Base-by-base conservation (phyloP, 2,329 filamentous ascomycete genomes). In the Alternaria conjuncta region DNA sequence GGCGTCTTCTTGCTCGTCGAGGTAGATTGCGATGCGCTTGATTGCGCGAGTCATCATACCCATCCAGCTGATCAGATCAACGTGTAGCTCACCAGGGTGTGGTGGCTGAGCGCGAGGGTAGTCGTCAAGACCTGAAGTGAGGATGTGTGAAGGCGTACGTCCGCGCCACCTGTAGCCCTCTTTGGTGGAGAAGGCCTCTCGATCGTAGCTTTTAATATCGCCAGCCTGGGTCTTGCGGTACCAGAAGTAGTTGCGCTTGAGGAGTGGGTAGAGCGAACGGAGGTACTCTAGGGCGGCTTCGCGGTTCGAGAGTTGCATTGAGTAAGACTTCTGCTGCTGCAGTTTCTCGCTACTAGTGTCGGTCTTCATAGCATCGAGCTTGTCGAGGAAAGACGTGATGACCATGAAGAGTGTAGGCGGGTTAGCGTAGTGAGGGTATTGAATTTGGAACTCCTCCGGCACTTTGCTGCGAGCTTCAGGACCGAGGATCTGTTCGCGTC, bases 351-450 rank as follows among this genome's bases (percentile, higher is more conserved):
- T 76, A 30, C 69, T 73, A 7, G 75, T 72, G 43, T 77, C 74
- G 12, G 69, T 69, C 46, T 74, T 75, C 55, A 83, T 82, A 12
- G 75, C 81, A 61, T 89, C 86, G 36, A 96, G 86, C 77, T 92
- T 94, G 76, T 93, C 90, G 75, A 97, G 88, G 75, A 97, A 94
- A 10, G 86, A 87, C 69, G 96, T 93, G 15, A 99, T 85, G 64
- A 96, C 90, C 76, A 98, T 89, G 82, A 97, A 97, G 2, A 98
- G 86, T 0, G 96, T 98, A 0, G 96, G 96, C 0, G 96, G 96
- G 80, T 99, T 99, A 55, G 96, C 96, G 75, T 97, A 97, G 79
- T 98, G 94, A 23, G 96, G 95, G 77, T 98, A 98, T 77, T 98
- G 96, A 13, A 94, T 88, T 74, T 97, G 94, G 79, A 99, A 99